phyloP scores from a whole-genome alignment of 2,329 filamentous ascomycete genomes.

The Colletotrichum chrysophilum region DNA sequence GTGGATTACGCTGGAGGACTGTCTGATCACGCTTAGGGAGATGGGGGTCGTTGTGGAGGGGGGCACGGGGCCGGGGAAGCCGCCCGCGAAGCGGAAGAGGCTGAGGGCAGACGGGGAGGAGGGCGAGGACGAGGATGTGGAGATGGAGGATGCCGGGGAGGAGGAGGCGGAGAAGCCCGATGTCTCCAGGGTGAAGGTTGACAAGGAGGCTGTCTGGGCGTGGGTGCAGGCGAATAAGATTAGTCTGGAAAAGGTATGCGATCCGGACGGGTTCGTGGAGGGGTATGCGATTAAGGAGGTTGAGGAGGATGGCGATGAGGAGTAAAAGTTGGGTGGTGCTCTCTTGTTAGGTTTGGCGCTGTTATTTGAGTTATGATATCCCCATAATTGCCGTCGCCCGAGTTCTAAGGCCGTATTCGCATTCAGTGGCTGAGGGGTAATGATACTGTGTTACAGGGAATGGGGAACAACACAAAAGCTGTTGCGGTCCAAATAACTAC shows the following conservation, averaged over 20 bases:
- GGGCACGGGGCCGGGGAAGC: constrained; percentile 49
- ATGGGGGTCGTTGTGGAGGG: constrained; percentile 76
- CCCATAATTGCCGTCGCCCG: not conserved
- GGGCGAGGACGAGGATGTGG: constrained; percentile 26
- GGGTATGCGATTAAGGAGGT: constrained; percentile 62
- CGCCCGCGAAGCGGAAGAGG: constrained; percentile 11
- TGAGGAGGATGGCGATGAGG: constrained; percentile 36
- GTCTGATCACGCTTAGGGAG: constrained; percentile 75
- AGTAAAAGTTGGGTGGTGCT: not conserved
- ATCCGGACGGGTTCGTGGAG: constrained; percentile 76
- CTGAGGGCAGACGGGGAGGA: constrained; percentile 18
- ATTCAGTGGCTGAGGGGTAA: not conserved
- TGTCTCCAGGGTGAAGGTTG: constrained; percentile 55
- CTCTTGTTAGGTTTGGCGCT: not conserved
- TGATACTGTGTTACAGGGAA: too few species aligned
- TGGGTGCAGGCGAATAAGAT: constrained; percentile 72
- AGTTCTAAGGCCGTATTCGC: not conserved
- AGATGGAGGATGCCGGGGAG: constrained; percentile 23
- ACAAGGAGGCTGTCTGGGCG: constrained; percentile 62
- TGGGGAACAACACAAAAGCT: rapidly evolving
- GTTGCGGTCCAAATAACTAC: not conserved
- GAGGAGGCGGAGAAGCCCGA: constrained; percentile 27
- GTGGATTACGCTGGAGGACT: constrained; percentile 86
- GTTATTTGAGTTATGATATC: not conserved
- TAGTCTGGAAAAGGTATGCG: constrained; percentile 69